Evolutionary conservation across 306 rosid genomes (phyloP).

Genomic region (Urtica urens): DNA sequence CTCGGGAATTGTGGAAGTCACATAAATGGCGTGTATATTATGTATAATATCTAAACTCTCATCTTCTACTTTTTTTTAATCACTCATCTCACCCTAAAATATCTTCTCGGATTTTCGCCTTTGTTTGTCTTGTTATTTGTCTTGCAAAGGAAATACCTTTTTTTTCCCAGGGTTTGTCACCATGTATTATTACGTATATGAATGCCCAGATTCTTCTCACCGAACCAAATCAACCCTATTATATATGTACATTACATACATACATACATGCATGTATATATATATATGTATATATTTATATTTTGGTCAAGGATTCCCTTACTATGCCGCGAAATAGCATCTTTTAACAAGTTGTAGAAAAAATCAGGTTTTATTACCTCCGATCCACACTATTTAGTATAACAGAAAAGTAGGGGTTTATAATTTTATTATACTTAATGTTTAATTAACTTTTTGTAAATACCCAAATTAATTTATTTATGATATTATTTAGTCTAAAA

Average conservation of each 20-base stretch:
- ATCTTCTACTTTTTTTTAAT: slow-evolving; percentile 21
- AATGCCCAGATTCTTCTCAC: slow-evolving; percentile 28
- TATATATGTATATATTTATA: slow-evolving; percentile 4
- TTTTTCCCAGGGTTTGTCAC: slow-evolving; percentile 8
- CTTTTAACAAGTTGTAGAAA: slow-evolving; percentile 19
- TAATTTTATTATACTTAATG: background rate
- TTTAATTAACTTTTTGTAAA: background rate
- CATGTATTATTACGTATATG: slow-evolving; percentile 13
- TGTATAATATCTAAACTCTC: too few relatives aligned
- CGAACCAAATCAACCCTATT: slow-evolving; percentile 8
- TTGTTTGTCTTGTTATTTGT: slow-evolving; percentile 23
- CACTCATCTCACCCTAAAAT: slow-evolving; percentile 25
- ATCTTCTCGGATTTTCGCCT: slow-evolving; percentile 8
- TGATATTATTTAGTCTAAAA: too few relatives aligned
- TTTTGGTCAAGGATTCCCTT: slow-evolving; percentile 49
- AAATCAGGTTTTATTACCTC: slow-evolving; percentile 26
- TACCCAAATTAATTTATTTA: background rate
- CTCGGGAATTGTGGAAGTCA: slow-evolving; percentile 37
- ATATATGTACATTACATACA: too few relatives aligned
- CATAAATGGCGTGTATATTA: too few relatives aligned
- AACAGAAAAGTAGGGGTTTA: background rate
- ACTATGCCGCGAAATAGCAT: slow-evolving; percentile 42
- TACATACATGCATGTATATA: too few relatives aligned
- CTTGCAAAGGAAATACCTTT: slow-evolving; percentile 6
- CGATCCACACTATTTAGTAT: background rate